Base-by-base conservation (phyloP, 2,329 filamentous ascomycete species). In the Talaromyces sp. region DNA sequence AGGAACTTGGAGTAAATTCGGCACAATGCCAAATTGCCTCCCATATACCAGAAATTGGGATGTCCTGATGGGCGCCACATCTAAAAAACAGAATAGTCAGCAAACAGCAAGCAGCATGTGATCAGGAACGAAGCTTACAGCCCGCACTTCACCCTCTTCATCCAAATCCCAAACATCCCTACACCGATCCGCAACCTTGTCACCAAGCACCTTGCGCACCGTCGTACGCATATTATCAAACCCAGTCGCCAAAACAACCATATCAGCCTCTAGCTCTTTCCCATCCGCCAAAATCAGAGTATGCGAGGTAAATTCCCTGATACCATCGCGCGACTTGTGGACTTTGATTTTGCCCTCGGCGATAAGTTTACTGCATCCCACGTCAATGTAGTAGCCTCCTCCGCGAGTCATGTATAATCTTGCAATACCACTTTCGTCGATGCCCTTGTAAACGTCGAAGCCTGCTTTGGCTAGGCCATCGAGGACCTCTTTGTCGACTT, bases 161-260 rank as follows among this genome's bases (percentile, higher is more conserved):
- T 89, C 86, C 65, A 88, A 80, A 0, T 87, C 87, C 86, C 88
- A 90, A 17, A 89, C 83, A 68, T 77, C 86, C 1, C 78, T 78
- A 4, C 88, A 82, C 29, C 81, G 79, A 61, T 86, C 84, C 0
- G 86, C 88, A 10, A 91, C 79, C 19, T 83, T 80, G 34, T 88
- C 82, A 0, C 89, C 89, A 63, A 91, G 82, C 22, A 89, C 84
- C 36, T 81, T 79, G n/a, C 85, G 77, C 1, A 88, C 85, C 22
- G 85, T 85, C 0, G 85, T 87, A 11, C 82, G 80, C 88, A 91
- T 92, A 71, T 89, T 90, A 67, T 88, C 83, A 69, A 89, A 91
- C 3, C 83, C 87, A 0, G 87, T 89, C 0, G 87, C 87, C 49
- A 89, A 80, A 0, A 91, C 82, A 8, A 91, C 83, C 67, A 89